These are phyloP conservation scores for Scortechinia acanthostroma DNA, from an alignment of 2,329 filamentous ascomycete species.

Conservation along the genomic window DNA sequence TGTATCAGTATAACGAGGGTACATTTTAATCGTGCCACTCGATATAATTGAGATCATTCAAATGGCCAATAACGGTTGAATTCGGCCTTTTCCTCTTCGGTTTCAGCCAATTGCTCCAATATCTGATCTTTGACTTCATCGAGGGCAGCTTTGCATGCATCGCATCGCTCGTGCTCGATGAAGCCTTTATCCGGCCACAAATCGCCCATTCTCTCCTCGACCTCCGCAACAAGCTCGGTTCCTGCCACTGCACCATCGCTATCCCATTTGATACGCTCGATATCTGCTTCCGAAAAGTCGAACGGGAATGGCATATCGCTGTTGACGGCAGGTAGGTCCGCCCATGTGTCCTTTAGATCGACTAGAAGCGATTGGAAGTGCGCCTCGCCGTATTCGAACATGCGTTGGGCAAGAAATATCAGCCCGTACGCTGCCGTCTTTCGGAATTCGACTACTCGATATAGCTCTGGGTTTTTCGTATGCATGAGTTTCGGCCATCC, in stretches of 20 bases:
- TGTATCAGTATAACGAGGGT: no score
- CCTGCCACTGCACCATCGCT: conserved; percentile 13
- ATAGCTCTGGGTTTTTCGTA: conserved; percentile 14
- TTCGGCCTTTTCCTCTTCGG: conserved; percentile 14
- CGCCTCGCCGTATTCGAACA: conserved; percentile 19
- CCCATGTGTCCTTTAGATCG: conserved; percentile 15
- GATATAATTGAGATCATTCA: conserved; percentile 5
- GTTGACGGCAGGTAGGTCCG: conserved; percentile 10
- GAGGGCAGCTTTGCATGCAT: conserved; percentile 15
- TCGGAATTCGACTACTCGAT: conserved; percentile 12
- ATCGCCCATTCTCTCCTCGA: conserved; percentile 14
- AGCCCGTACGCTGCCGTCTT: conserved; percentile 13
- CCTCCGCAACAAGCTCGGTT: conserved; percentile 12
- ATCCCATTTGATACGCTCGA: conserved; percentile 14
- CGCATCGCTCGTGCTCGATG: conserved; percentile 14
- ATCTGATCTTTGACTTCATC: conserved; percentile 12
- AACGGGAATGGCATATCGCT: conserved; percentile 12
- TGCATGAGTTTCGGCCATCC: conserved; percentile 16
- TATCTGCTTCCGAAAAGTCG: conserved; percentile 12
- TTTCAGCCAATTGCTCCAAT: conserved; percentile 14
- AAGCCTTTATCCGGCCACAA: conserved; percentile 18
- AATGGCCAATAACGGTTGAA: conserved; percentile 16
- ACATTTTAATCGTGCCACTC: no score
- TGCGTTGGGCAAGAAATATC: conserved; percentile 16
- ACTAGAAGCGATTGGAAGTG: conserved; percentile 17